Evolutionary conservation across 208 protist genomes (phyloP).

Genomic region (Wallacemonas sp.): DNA sequence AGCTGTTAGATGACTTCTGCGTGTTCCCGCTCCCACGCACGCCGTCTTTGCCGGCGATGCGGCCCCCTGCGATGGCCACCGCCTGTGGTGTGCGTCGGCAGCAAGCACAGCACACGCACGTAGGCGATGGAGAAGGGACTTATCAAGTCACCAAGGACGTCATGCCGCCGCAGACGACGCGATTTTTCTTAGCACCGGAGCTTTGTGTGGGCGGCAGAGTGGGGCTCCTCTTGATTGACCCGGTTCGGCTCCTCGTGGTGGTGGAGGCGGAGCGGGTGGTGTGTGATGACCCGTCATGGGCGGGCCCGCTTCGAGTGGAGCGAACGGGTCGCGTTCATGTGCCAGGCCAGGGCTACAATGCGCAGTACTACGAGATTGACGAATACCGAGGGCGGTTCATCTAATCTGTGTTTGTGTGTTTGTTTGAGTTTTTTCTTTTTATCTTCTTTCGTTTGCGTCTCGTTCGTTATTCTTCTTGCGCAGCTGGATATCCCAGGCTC

Average conservation of each 20-base stretch:
- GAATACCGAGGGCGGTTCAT: slow-evolving; percentile 9
- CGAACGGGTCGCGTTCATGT: slow-evolving; percentile 29
- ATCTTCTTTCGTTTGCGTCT: slow-evolving; percentile 3
- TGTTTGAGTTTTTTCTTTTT: slow-evolving; percentile 11
- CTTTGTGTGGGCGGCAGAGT: slow-evolving; percentile 51
- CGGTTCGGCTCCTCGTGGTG: slow-evolving; percentile 64
- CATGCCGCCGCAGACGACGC: slow-evolving; percentile 22
- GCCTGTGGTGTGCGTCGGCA: slow-evolving; percentile 5
- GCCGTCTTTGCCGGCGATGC: slow-evolving; percentile 20
- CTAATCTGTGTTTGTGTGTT: not conserved
- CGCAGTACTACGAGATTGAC: slow-evolving; percentile 36
- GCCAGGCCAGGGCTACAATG: slow-evolving; percentile 45
- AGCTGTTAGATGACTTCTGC: slow-evolving; percentile 64
- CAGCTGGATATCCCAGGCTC: no score
- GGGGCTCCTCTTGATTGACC: slow-evolving; percentile 67
- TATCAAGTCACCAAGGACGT: no score
- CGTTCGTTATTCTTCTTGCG: slow-evolving; percentile 14
- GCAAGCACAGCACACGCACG: not conserved
- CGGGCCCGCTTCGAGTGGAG: slow-evolving; percentile 25
- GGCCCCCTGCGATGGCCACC: not conserved
- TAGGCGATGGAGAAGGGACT: no score
- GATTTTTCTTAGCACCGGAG: slow-evolving; percentile 75
- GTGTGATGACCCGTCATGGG: slow-evolving; percentile 44
- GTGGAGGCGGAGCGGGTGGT: slow-evolving; percentile 54
- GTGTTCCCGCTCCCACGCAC: slow-evolving; percentile 27